Percentiles rank a stretch among this genome's conserved stretches.
phyloP scores from a whole-genome alignment of 805 yeast genomes.

The Pichia deserticola region DNA sequence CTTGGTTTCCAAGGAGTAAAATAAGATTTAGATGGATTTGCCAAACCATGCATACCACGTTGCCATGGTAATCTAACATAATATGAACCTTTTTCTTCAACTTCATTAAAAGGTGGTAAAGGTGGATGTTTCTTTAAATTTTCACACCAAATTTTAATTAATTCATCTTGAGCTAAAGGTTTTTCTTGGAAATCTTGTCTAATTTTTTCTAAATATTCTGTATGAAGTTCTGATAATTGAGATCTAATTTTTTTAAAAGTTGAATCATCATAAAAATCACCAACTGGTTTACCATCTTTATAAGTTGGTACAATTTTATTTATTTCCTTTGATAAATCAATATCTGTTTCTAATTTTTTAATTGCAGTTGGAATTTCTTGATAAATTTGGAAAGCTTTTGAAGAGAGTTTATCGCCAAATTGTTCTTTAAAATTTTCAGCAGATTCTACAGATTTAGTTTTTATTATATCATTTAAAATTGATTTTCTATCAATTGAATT shows the following conservation, averaged over 20 bases:
- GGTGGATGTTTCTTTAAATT: constrained; percentile 35
- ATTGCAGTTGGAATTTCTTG: constrained; percentile 21
- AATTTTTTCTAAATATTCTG: constrained; percentile 26
- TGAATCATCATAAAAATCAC: constrained; percentile 24
- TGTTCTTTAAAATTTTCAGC: constrained; percentile 29
- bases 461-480: constrained; percentile 38
- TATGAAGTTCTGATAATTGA: constrained; percentile 27
- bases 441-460: constrained; percentile 18
- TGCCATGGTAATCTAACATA: constrained; percentile 77
- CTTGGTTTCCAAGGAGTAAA: constrained; percentile 98
- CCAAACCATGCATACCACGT: constrained; percentile 68
- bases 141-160: constrained; percentile 39
- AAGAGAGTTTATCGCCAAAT: constrained; percentile 28
- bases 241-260: constrained; percentile 27
- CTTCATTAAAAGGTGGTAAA: constrained; percentile 29
- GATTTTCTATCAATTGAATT: constrained; percentile 37
- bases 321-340: constrained; percentile 46
- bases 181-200: constrained; percentile 21
- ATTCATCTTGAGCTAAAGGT: constrained; percentile 23
- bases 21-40: constrained; percentile 68
- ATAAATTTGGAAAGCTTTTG: constrained; percentile 31
- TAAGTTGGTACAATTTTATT: constrained; percentile 32
- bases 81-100: constrained; percentile 26
- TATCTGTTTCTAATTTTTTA: constrained; percentile 18
- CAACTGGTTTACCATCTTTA: constrained; percentile 24